phyloP scores from a whole-genome alignment of 2,329 filamentous ascomycete species.

The Colletotrichum lupini region DNA sequence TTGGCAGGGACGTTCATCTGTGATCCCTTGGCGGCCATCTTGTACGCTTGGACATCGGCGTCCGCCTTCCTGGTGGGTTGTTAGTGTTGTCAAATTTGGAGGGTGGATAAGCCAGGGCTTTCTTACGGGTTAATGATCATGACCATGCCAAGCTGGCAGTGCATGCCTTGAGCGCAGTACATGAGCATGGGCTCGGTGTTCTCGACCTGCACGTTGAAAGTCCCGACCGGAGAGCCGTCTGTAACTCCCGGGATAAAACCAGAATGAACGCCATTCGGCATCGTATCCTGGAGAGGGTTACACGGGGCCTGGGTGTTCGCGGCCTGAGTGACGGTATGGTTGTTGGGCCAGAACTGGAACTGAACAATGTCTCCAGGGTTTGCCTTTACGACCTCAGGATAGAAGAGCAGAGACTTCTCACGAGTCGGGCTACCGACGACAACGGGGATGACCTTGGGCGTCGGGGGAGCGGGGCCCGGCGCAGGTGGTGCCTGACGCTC shows the following conservation, averaged over 20 bases:
- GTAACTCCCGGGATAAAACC: constrained; percentile 52
- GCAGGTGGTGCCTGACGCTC: constrained; percentile 25
- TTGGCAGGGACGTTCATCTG: constrained; percentile 26
- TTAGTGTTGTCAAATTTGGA: neutral
- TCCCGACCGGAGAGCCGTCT: constrained; percentile 50
- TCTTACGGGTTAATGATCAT: constrained; percentile 61
- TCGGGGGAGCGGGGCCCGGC: constrained; percentile 16
- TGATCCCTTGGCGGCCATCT: constrained; percentile 6
- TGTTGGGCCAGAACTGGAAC: constrained; percentile 56
- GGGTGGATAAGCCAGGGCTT: neutral
- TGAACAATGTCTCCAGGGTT: constrained; percentile 51
- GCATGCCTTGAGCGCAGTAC: constrained; percentile 60
- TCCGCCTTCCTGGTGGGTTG: constrained; percentile 15
- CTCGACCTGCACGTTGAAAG: constrained; percentile 59
- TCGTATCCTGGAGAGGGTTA: constrained; percentile 47
- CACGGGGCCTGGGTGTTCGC: constrained; percentile 56
- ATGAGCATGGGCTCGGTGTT: constrained; percentile 58
- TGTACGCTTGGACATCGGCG: constrained; percentile 23
- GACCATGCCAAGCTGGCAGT: constrained; percentile 62
- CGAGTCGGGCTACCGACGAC: constrained; percentile 68
- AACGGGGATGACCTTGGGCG: constrained; percentile 50
- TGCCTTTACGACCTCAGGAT: constrained; percentile 49
- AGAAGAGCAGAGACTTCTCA: constrained; percentile 55
- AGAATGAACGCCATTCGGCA: constrained; percentile 48
- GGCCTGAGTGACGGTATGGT: constrained; percentile 57